Evolutionary conservation across 192 early-diverging fungal genomes (phyloP).

Genomic region (Rhizophagus clarus): DNA sequence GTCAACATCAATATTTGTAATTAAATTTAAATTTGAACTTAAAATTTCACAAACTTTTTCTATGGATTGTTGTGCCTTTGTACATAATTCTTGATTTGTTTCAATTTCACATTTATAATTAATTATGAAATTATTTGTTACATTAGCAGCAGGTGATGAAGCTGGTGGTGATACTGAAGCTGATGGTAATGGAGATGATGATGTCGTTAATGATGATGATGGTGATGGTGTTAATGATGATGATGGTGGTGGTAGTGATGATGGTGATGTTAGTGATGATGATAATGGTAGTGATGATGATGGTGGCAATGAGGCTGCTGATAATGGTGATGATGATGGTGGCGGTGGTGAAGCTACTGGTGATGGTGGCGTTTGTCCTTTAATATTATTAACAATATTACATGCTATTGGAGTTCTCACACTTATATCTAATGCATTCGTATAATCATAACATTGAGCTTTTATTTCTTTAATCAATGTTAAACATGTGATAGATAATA

Average conservation of each 20-base stretch:
- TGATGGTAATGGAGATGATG: background rate
- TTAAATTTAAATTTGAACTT: background rate
- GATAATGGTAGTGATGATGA: too few relatives aligned
- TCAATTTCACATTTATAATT: background rate
- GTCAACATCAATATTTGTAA: background rate
- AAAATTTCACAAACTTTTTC: background rate
- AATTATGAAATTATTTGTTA: background rate
- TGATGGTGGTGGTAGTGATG: too few relatives aligned
- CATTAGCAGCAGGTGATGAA: background rate
- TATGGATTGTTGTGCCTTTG: background rate
- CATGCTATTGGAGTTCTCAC: background rate
- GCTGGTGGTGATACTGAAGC: background rate
- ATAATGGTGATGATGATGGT: too few relatives aligned
- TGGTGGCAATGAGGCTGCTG: too few relatives aligned
- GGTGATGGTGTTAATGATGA: too few relatives aligned
- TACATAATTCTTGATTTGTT: background rate
- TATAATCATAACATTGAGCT: background rate
- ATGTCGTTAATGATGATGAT: too few relatives aligned
- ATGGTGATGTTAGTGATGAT: too few relatives aligned
- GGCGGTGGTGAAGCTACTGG: too few relatives aligned
- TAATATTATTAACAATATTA: background rate
- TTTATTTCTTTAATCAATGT: background rate
- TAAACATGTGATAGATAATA: background rate
- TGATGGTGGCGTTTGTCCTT: background rate
- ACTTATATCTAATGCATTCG: background rate